Evolutionary conservation across 2,329 filamentous ascomycete species (phyloP).

Genomic region (Trichoderma lentiforme): DNA sequence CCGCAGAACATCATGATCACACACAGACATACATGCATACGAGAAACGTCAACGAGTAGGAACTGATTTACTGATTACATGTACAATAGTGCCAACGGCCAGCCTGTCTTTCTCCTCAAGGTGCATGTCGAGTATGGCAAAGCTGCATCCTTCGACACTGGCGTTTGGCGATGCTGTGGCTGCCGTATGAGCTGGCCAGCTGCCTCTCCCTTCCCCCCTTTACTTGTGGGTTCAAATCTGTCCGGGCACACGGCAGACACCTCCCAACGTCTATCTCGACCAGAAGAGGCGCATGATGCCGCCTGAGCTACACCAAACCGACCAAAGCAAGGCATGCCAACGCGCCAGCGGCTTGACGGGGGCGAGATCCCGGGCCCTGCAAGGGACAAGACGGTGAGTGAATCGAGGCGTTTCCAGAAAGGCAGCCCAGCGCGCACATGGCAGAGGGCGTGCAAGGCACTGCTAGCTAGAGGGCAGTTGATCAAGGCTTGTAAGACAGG

Average conservation of each 20-base stretch:
- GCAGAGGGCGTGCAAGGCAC: background rate
- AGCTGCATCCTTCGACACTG: background rate
- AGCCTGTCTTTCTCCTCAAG: background rate
- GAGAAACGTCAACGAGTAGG: background rate
- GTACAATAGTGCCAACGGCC: background rate
- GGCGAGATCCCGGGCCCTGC: slow-evolving; percentile 11
- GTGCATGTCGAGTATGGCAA: slow-evolving; percentile 10
- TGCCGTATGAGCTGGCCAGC: slow-evolving; percentile 10
- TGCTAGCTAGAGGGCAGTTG: background rate
- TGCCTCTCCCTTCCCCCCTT: background rate
- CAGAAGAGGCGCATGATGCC: background rate
- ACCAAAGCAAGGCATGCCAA: slow-evolving; percentile 13
- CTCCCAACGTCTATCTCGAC: slow-evolving; percentile 1
- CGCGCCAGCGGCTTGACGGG: slow-evolving; percentile 5
- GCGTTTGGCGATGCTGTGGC: slow-evolving; percentile 14
- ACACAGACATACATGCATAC: background rate
- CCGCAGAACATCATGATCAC: background rate
- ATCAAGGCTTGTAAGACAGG: background rate
- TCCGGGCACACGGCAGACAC: slow-evolving; percentile 14
- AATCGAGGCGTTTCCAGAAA: slow-evolving; percentile 15
- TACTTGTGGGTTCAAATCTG: background rate
- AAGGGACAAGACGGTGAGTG: slow-evolving; percentile 6
- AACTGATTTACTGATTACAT: background rate
- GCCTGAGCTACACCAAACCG: background rate
- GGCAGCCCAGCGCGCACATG: slow-evolving; percentile 6